Evolutionary conservation across 768 basidiomycete genomes (phyloP), one percentile per base, ranked within the genome.

Genomic region (Pisolithus marmoratus): DNA sequence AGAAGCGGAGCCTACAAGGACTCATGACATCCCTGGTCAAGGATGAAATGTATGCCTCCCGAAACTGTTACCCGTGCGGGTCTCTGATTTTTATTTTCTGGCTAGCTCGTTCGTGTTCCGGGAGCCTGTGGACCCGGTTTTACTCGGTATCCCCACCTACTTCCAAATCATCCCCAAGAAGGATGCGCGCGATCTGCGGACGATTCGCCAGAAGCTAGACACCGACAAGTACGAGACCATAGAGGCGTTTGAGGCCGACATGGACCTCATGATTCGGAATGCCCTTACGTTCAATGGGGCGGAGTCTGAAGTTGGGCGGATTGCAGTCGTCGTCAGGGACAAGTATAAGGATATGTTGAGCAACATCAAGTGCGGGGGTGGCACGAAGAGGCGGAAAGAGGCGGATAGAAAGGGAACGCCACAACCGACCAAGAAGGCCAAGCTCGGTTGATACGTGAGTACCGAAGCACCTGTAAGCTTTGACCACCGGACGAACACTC

Each of bases 241-340:
- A 48, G 87, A 89, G 43, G 82, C 82, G 2, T 84, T 95, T 60
- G 87, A 90, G 63, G 86, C 83, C 2, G 95, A 98, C 64, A 70
- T 94, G 49, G 81, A 86, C 41, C 77, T 94, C 40, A 95, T 98
- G 93, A 69, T 91, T 53, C 72, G 80, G 54, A 98, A 97, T 63
- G 91, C 94, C 15, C 79, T 88, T 65, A 80, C 77, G 49, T 98
- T 96, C 77, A 98, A 98, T 58, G 88, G 87, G 0, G 72, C 72
- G 2, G 83, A 85, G 42, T 89, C 88, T 3, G 86, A 90, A 52
- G 87, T 91, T n/a, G 90, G 85, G 15, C 63, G 71, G 40, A 70
- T 86, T 37, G 79, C 88, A 8, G 60, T 70, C n/a, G 60, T 65
- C 27, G 62, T 85, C 45, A 73, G 72, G 43, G 72, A 77, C 48